Percentiles rank a stretch among this genome's conserved stretches.
These are phyloP conservation scores for Eimeria zaria DNA, from an alignment of 169 alveolate genomes.

Conservation along the genomic window DNA sequence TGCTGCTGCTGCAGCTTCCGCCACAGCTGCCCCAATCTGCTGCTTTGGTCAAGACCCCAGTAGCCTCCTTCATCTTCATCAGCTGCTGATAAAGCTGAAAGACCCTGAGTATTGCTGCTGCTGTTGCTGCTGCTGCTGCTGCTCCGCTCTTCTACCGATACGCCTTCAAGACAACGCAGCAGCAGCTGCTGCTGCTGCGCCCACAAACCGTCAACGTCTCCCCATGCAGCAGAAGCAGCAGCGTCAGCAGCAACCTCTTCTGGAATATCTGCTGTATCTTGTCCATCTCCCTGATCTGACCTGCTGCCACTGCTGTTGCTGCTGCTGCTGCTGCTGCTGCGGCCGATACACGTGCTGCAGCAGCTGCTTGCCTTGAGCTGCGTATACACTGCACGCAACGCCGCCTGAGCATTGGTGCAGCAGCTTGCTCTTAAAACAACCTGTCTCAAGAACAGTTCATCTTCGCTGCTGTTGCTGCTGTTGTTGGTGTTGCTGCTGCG, in stretches of 20 bases:
- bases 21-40: slow-evolving; percentile 72
- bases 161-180: slow-evolving; percentile 69
- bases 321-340: slow-evolving; percentile 77
- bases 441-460: slow-evolving; percentile 45
- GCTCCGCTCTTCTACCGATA: slow-evolving; percentile 31
- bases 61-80: slow-evolving; percentile 35
- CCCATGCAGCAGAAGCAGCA: slow-evolving; percentile 78
- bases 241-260: slow-evolving; percentile 76
- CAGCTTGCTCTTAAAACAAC: slow-evolving; percentile 56
- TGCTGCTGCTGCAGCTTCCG: slow-evolving; percentile 57
- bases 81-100: slow-evolving; percentile 17
- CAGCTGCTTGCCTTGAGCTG: slow-evolving; percentile 79
- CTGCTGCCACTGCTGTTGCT: slow-evolving; percentile 18
- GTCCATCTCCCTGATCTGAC: not conserved
- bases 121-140: slow-evolving; percentile 50
- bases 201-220: not conserved
- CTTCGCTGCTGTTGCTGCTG: not conserved
- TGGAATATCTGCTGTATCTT: slow-evolving; percentile 19
- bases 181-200: slow-evolving; percentile 75
- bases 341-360: slow-evolving; percentile 63
- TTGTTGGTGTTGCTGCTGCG: slow-evolving; percentile 58
- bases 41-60: slow-evolving; percentile 38
- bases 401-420: slow-evolving; percentile 49
- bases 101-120: not conserved
- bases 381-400: slow-evolving; percentile 54